These are phyloP conservation scores for Euphorbia schlechtendalii DNA, from an alignment of 441 rosid genomes.

Conservation along the genomic window DNA sequence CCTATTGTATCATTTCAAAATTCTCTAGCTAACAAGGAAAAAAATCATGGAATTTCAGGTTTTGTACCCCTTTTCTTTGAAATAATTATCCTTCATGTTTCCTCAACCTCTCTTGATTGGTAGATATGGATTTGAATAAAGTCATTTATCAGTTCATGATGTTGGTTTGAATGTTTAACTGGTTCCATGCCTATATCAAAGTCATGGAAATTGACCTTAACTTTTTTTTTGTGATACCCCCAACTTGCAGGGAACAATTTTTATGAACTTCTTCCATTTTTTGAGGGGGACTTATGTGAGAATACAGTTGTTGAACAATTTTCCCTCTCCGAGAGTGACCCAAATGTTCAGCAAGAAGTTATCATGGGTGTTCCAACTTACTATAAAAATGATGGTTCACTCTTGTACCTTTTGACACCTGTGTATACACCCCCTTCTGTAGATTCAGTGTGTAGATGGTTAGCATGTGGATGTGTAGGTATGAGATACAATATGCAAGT, in stretches of 20 bases:
- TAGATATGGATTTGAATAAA: not conserved
- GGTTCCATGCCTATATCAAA: not conserved
- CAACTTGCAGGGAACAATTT: constrained; percentile 31
- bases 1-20: constrained; percentile 17
- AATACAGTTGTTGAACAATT: constrained; percentile 25
- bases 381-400: constrained; percentile 73
- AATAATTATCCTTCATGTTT: not conserved
- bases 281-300: constrained; percentile 27
- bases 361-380: constrained; percentile 53
- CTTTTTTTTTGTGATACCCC: not conserved
- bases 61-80: constrained; percentile 17
- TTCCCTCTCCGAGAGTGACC: constrained; percentile 14
- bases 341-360: constrained; percentile 33
- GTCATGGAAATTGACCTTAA: constrained; percentile 14
- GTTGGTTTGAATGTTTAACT: not conserved
- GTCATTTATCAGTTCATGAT: not conserved
- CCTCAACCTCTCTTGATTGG: not conserved
- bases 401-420: constrained; percentile 62
- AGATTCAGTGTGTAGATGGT: constrained; percentile 57
- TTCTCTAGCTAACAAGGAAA: constrained; percentile 25
- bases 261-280: constrained; percentile 42
- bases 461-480: constrained; percentile 45
- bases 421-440: constrained; percentile 64
- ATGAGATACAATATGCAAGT: constrained; percentile 20
- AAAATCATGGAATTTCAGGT: constrained; percentile 44